These are phyloP conservation scores for Irpex sp. DNA, from an alignment of 1,284 basidiomycete genomes.

Conservation along the genomic window DNA sequence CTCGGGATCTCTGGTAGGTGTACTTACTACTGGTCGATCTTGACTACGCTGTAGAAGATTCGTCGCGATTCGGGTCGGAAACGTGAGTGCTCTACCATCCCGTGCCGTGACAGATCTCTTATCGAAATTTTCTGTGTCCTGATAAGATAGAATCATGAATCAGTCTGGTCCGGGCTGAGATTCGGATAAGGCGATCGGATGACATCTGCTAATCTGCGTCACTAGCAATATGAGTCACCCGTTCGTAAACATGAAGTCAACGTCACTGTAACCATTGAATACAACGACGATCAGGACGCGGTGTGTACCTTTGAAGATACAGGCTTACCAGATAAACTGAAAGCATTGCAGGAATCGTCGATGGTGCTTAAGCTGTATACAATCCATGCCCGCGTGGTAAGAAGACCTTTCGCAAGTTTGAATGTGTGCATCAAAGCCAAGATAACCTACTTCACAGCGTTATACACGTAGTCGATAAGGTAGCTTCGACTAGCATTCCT, in stretches of 20 bases:
- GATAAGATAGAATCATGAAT: background rate
- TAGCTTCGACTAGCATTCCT: background rate
- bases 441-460: background rate
- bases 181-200: background rate
- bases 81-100: background rate
- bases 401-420: background rate
- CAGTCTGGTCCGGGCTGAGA: background rate
- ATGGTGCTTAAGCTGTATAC: background rate
- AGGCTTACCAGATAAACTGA: no score
- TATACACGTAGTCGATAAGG: background rate
- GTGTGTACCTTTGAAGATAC: background rate
- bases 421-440: background rate
- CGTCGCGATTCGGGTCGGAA: background rate
- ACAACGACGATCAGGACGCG: background rate
- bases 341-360: no score
- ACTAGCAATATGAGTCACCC: background rate
- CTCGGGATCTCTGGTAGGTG: no score
- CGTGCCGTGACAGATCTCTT: background rate
- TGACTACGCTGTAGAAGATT: no score
- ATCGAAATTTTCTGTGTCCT: background rate
- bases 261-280: background rate
- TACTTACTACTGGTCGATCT: no score
- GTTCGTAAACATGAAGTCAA: background rate
- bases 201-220: background rate
- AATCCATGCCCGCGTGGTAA: background rate